These are phyloP conservation scores for Talaromyces islandicus DNA, from an alignment of 2,329 filamentous ascomycete species.

Conservation along the genomic window DNA sequence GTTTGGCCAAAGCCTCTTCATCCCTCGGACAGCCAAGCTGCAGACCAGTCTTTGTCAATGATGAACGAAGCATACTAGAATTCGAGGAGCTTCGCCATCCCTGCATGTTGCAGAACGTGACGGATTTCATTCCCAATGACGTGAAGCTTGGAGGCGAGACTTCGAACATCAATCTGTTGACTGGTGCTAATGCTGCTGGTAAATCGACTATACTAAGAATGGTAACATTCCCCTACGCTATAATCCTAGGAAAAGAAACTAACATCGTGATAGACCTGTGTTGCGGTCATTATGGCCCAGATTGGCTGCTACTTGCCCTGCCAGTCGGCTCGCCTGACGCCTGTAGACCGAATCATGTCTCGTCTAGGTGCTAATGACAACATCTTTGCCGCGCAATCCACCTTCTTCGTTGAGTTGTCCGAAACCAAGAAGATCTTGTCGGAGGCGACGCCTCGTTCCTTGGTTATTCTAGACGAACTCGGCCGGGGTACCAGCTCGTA, in stretches of 20 bases:
- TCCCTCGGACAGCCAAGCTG: slow-evolving; percentile 82
- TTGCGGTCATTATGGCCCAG: slow-evolving; percentile 95
- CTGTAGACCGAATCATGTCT: slow-evolving; percentile 97
- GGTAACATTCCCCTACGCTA: slow-evolving; percentile 44
- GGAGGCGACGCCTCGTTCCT: slow-evolving; percentile 85
- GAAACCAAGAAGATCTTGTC: slow-evolving; percentile 97
- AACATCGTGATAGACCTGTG: slow-evolving; percentile 63
- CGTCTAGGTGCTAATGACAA: slow-evolving; percentile 96
- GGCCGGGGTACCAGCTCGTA: slow-evolving; percentile 93
- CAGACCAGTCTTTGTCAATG: slow-evolving; percentile 78
- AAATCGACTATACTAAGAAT: slow-evolving; percentile 96
- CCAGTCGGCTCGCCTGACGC: slow-evolving; percentile 73
- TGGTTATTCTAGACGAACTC: slow-evolving; percentile 95
- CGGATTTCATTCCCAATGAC: slow-evolving; percentile 95
- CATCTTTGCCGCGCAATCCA: slow-evolving; percentile 95
- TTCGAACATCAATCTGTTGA: slow-evolving; percentile 83
- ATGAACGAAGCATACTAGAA: slow-evolving; percentile 79
- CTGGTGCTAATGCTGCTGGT: slow-evolving; percentile 92
- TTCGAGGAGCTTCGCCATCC: slow-evolving; percentile 91
- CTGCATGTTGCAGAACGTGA: slow-evolving; percentile 82
- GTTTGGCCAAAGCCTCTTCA: slow-evolving; percentile 80
- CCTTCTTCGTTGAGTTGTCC: slow-evolving; percentile 94
- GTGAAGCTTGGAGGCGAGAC: slow-evolving; percentile 74
- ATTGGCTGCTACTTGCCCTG: slow-evolving; percentile 91
- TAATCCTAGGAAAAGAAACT: neutral